A percentile compares a stretch with the other conserved stretches of the same genome.
Evolutionary conservation across 495 filamentous ascomycete species (phyloP).

Genomic region (Amphirosellinia nigrospora): DNA sequence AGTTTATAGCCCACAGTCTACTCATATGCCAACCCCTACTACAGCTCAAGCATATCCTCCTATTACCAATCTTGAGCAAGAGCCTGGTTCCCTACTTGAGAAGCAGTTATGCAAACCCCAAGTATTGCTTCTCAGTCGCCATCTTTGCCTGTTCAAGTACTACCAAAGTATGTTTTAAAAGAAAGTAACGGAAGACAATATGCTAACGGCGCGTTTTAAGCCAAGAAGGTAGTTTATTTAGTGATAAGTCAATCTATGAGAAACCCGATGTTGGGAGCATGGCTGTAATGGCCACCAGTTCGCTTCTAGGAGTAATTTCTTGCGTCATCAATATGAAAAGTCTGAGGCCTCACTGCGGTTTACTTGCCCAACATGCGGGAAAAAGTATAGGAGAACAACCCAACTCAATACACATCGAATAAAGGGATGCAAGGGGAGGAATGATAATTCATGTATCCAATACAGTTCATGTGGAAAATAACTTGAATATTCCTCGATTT

Average conservation of each 20-base stretch:
- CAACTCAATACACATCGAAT: too few species aligned
- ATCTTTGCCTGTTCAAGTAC: background rate
- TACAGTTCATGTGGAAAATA: too few species aligned
- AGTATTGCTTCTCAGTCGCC: background rate
- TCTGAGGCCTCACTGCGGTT: too few species aligned
- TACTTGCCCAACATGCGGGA: too few species aligned
- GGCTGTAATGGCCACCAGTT: background rate
- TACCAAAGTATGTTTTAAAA: background rate
- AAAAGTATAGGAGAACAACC: too few species aligned
- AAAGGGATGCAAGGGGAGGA: too few species aligned
- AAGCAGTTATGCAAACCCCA: background rate
- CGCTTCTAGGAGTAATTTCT: background rate
- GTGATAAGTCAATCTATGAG: background rate
- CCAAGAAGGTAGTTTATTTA: background rate
- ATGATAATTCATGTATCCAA: too few species aligned
- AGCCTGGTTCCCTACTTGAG: background rate
- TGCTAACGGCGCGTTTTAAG: background rate
- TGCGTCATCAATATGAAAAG: background rate
- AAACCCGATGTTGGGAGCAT: background rate
- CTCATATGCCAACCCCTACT: background rate
- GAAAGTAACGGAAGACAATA: background rate
- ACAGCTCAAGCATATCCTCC: background rate
- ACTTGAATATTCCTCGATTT: too few species aligned
- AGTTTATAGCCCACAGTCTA: background rate
- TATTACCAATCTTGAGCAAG: background rate